Conservation (phyloP, 2,329 filamentous ascomycete species). For the Aureobasidium namibiae region DNA sequence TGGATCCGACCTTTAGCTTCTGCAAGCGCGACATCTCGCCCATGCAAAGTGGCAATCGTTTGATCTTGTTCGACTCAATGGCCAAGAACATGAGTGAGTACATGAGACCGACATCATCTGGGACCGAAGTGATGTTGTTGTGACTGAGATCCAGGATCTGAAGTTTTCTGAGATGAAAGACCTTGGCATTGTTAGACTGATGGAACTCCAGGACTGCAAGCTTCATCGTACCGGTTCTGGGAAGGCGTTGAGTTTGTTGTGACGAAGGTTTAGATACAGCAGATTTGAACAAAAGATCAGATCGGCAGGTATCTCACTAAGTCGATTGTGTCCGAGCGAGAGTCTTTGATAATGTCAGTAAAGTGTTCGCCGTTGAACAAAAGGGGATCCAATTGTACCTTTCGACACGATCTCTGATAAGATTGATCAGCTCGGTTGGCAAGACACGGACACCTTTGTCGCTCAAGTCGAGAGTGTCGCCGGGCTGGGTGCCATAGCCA, state of each 20-base stretch:
- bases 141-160: slow-evolving; percentile 90
- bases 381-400: slow-evolving; percentile 38
- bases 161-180: slow-evolving; percentile 76
- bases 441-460: slow-evolving; percentile 64
- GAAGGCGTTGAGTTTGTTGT: slow-evolving; percentile 63
- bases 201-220: not conserved
- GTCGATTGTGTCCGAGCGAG: slow-evolving; percentile 71
- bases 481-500: slow-evolving; percentile 36
- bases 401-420: slow-evolving; percentile 67
- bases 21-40: slow-evolving; percentile 86
- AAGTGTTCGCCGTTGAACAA: not conserved
- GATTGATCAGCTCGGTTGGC: slow-evolving; percentile 65
- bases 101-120: slow-evolving; percentile 70
- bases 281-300: slow-evolving; percentile 70
- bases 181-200: slow-evolving; percentile 42
- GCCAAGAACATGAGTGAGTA: slow-evolving; percentile 83
- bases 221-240: slow-evolving; percentile 51
- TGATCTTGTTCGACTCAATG: slow-evolving; percentile 77
- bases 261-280: slow-evolving; percentile 71
- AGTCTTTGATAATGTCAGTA: slow-evolving; percentile 45
- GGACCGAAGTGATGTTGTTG: slow-evolving; percentile 72
- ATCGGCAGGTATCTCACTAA: slow-evolving; percentile 59
- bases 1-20: slow-evolving; percentile 82
- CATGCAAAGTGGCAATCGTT: slow-evolving; percentile 72
- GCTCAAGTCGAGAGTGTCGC: slow-evolving; percentile 71